Evolutionary conservation across 164 flowering plant species (phyloP).

Genomic region (Dillenia suffruticosa): DNA sequence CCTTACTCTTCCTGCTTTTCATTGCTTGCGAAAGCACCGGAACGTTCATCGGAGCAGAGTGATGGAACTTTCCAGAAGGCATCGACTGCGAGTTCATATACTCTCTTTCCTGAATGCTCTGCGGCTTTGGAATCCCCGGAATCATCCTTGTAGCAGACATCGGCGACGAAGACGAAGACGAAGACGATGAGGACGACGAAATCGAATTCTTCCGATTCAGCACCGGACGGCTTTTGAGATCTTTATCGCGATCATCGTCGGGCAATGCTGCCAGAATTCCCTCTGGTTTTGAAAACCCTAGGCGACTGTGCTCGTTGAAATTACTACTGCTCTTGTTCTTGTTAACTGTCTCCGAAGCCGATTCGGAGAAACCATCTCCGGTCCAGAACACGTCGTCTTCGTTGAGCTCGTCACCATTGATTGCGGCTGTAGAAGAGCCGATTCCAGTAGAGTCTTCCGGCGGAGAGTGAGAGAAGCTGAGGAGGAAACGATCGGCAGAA

Average conservation of each 20-base stretch:
- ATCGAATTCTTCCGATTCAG: conserved; percentile 29
- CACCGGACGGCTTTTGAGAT: conserved; percentile 5
- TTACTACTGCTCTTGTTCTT: background rate
- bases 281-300: conserved; percentile 15
- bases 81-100: conserved; percentile 15
- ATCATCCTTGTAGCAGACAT: conserved; percentile 23
- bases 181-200: conserved; percentile 8
- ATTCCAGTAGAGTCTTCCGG: background rate
- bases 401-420: conserved; percentile 40
- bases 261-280: conserved; percentile 56
- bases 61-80: conserved; percentile 29
- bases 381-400: conserved; percentile 75
- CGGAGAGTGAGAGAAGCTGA: conserved; percentile 23
- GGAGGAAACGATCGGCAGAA: conserved; percentile 50
- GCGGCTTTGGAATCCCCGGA: conserved; percentile 34
- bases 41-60: conserved; percentile 66
- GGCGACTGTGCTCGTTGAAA: background rate
- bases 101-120: conserved; percentile 11
- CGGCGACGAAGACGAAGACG: conserved; percentile 10
- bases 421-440: background rate
- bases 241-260: conserved; percentile 12
- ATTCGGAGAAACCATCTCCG: conserved; percentile 28
- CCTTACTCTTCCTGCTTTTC: conserved; percentile 12
- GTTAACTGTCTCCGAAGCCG: conserved; percentile 4
- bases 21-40: conserved; percentile 38